Evolutionary conservation across 2,329 filamentous ascomycete species (phyloP), one percentile per base, ranked within the genome.

Genomic region (Penicillium janthinellum): DNA sequence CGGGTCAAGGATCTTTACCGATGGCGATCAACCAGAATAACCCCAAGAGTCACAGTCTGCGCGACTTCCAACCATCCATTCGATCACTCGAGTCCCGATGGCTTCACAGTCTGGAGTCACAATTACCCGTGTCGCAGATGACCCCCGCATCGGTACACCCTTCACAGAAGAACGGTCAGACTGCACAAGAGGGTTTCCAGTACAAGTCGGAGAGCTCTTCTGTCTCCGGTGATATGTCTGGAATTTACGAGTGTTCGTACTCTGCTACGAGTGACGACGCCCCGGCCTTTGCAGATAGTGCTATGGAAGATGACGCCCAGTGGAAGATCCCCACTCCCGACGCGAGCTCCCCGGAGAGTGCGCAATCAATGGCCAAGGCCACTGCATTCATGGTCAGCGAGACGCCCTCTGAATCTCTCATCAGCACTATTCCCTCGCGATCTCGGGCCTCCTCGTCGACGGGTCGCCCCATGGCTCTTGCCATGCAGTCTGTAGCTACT

Each of bases 351-450:
- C 67, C 71, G 2, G 71, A 70, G 47, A 56, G 58, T 5, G 66
- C 71, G 1, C 71, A 69, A 31, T 56, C 64, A 5, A 58, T 65
- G 15, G 67, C 68, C 34, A 72, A 68, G 50, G 66, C 74, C 8
- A 72, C 70, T 20, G 74, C 69, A 2, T 76, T 75, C 52, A 73
- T 76, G 67, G 71, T 76, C 51, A 76, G 71, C 59, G 73, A 77
- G 61, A 64, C 62, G 28, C 68, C 70, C 5, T 62, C 71, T 2
- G 75, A 77, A 28, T 68, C 70, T 11, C 57, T 71, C n/a, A 62
- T 71, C 7, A 62, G 62, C 47, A 67, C 67, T 5, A 56, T 68
- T 31, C 65, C 72, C 25, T 58, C 69, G 1, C 64, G 68, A 49
- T 64, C 71, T 8, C 64, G 65, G 50, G 59, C 65, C 37, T 69